Evolutionary conservation across 2,329 filamentous ascomycete genomes (phyloP).

Genomic region (Chrysoporthe austroafricana): DNA sequence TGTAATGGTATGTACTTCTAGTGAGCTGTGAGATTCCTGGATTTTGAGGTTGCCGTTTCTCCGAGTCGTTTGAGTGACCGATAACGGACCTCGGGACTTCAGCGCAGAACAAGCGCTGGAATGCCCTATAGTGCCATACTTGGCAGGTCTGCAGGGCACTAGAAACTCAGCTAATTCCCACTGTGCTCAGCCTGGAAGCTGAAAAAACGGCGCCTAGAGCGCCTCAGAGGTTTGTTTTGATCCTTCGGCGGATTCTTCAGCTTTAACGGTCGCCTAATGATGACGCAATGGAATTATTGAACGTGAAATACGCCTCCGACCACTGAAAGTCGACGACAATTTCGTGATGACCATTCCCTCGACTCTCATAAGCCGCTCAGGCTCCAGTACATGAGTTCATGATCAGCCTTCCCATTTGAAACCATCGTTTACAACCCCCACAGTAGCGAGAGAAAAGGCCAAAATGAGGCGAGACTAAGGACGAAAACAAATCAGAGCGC

Average conservation of each 20-base stretch:
- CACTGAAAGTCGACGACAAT: background rate
- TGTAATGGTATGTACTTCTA: background rate
- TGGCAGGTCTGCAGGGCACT: background rate
- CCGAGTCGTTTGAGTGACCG: background rate
- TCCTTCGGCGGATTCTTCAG: background rate
- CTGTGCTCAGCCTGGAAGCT: background rate
- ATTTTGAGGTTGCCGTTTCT: background rate
- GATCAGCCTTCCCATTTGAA: background rate
- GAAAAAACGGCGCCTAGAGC: background rate
- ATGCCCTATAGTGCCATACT: background rate
- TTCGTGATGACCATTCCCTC: slow-evolving; percentile 28
- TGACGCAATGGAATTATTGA: slow-evolving; percentile 14
- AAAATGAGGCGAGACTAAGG: background rate
- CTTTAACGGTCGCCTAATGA: slow-evolving; percentile 3
- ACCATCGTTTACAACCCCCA: slow-evolving; percentile 1
- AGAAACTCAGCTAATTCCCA: background rate
- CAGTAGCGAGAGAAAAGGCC: background rate
- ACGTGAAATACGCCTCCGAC: background rate
- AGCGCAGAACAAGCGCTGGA: background rate
- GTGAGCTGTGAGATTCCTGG: background rate
- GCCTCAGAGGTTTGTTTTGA: background rate
- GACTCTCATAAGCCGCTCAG: slow-evolving; percentile 24
- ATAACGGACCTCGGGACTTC: background rate
- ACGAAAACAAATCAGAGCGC: slow-evolving; percentile 24
- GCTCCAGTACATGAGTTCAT: background rate